Base-by-base conservation (phyloP, 208 protist species). In the Acanthamoeba castellanii region DNA sequence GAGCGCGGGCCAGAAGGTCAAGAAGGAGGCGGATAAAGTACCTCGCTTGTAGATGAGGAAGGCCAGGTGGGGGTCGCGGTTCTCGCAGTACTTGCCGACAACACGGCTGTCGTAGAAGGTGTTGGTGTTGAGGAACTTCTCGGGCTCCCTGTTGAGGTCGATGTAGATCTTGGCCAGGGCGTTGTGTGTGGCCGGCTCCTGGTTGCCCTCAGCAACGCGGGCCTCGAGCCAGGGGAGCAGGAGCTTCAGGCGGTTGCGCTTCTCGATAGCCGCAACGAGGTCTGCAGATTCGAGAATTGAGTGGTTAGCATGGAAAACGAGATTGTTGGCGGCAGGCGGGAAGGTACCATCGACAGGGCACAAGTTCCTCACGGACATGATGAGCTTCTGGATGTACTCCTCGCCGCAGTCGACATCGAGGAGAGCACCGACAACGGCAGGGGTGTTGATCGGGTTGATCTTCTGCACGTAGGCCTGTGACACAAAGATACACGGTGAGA, bases 141-240 rank as follows among this genome's bases (percentile, higher is more conserved):
- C 99, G 57, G 99, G 97, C 90, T 97, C 98, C 87, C 99, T 98
- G 96, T 99, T 99, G 74, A 97, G 97, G 96, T 99, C 99, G n/a
- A 99, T 99, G 97, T 99, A 99, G 93, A 99, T 99, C 98, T 99
- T 99, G 37, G 99, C 99, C 5, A 99, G 97, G 6, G 99, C 99
- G 95, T 99, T 99, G 98, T 99, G 99, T 13, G 99, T 97, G 55
- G 98, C 97, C 3, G 97, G 85, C 91, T 99, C 99, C 94, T 98
- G 98, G 96, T 98, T 99, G 92, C 99, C 99, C 95, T 99, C 99
- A 74, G 22, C 50, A 22, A 98, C 95, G 94, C 99, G 98, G 42
- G 97, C 97, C 97, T 99, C 99, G 68, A 99, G 98, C 99, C 99
- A 99, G n/a, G 98, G 97, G 87, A 99, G 98, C 61, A 99, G 98